These are phyloP conservation scores for Cupressus sempervirens DNA, from an alignment of 75 land plant species.

Conservation along the genomic window DNA sequence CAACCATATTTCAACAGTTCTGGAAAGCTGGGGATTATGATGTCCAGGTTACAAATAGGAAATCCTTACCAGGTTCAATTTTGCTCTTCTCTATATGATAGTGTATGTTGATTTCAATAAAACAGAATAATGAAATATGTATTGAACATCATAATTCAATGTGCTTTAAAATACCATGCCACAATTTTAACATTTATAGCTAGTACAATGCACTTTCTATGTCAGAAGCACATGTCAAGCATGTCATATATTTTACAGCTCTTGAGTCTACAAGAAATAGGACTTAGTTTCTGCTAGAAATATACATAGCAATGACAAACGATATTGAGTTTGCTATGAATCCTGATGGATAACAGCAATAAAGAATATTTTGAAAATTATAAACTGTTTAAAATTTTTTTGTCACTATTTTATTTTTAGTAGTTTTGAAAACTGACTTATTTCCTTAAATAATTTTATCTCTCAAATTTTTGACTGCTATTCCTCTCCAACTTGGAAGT, in stretches of 20 bases:
- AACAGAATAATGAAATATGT: not conserved
- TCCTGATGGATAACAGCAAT: not conserved
- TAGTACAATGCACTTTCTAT: not conserved
- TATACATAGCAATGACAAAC: not conserved
- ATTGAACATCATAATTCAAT: not conserved
- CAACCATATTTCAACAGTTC: not conserved
- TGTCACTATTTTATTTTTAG: not conserved
- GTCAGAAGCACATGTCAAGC: not conserved
- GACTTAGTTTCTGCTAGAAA: slow-evolving; percentile 1
- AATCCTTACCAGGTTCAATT: not conserved
- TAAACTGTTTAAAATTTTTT: not conserved
- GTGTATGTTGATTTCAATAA: not conserved
- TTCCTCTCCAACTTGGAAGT: not conserved
- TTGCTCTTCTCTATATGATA: not conserved
- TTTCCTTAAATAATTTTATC: not conserved
- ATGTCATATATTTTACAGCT: not conserved
- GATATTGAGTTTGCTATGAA: not conserved
- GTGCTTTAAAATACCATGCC: not conserved
- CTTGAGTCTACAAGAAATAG: not conserved
- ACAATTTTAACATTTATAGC: not conserved
- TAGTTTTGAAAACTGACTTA: not conserved
- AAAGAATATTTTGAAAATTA: not conserved
- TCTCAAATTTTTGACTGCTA: not conserved
- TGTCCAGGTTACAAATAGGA: not conserved
- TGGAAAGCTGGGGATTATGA: slow-evolving; percentile 9